Evolutionary conservation across 2,329 filamentous ascomycete species (phyloP).

Genomic region (Colletotrichum musicola): DNA sequence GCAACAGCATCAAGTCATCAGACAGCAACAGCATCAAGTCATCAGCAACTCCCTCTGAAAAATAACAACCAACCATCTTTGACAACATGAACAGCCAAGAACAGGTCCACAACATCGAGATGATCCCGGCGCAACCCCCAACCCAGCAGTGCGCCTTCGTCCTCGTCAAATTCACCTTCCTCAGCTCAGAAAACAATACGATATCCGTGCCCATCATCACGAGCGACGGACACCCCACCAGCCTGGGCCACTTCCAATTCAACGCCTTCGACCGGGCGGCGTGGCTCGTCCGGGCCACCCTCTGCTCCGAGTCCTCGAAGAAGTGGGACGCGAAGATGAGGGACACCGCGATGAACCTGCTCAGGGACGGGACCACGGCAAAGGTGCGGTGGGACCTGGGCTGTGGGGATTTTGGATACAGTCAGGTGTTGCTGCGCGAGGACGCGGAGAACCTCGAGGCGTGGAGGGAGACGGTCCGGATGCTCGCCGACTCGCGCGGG

Average conservation of each 20-base stretch:
- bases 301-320: too few species aligned
- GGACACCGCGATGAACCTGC: background rate
- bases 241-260: background rate
- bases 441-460: background rate
- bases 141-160: background rate
- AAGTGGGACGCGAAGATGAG: too few species aligned
- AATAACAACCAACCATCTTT: too few species aligned
- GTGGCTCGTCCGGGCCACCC: too few species aligned
- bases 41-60: too few species aligned
- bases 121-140: background rate
- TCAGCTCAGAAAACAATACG: background rate
- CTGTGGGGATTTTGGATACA: background rate
- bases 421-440: background rate
- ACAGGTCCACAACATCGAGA: too few species aligned
- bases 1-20: too few species aligned
- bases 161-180: background rate
- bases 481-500: background rate
- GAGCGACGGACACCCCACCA: background rate
- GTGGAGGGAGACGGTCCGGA: background rate
- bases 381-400: conserved; percentile 8
- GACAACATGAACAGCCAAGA: too few species aligned
- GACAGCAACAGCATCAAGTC: too few species aligned
- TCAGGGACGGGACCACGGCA: background rate
- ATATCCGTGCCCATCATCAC: background rate
- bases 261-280: too few species aligned